Conservation (phyloP, 2,329 filamentous ascomycete species). For the Tolypocladium pustulatum region DNA sequence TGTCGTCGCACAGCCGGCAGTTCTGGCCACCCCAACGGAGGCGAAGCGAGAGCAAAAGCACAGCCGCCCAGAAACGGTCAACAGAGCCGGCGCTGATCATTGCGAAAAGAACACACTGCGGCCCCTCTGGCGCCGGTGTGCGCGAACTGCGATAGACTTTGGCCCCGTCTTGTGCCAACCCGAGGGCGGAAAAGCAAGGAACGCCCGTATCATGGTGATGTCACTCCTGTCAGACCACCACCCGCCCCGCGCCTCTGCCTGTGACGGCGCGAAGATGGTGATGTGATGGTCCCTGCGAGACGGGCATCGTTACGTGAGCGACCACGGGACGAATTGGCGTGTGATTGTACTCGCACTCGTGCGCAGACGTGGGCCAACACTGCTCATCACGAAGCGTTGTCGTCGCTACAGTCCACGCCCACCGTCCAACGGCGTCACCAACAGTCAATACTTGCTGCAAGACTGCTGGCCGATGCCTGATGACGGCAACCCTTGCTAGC, state of each 20-base stretch:
- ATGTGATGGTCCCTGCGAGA: background rate
- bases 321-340: background rate
- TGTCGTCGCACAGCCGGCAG: background rate
- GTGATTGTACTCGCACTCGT: background rate
- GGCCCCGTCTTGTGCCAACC: background rate
- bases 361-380: background rate
- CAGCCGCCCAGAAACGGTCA: background rate
- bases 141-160: background rate
- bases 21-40: background rate
- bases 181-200: background rate
- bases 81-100: background rate
- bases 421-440: background rate
- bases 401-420: background rate
- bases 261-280: background rate
- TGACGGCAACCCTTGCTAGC: background rate
- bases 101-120: background rate
- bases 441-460: background rate
- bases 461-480: background rate
- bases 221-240: background rate
- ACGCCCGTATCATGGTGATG: background rate
- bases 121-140: background rate
- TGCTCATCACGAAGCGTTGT: background rate
- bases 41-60: background rate
- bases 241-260: background rate
- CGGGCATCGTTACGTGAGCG: background rate